Conservation (phyloP, 768 basidiomycete species). For the Gymnopilus dilepis region DNA sequence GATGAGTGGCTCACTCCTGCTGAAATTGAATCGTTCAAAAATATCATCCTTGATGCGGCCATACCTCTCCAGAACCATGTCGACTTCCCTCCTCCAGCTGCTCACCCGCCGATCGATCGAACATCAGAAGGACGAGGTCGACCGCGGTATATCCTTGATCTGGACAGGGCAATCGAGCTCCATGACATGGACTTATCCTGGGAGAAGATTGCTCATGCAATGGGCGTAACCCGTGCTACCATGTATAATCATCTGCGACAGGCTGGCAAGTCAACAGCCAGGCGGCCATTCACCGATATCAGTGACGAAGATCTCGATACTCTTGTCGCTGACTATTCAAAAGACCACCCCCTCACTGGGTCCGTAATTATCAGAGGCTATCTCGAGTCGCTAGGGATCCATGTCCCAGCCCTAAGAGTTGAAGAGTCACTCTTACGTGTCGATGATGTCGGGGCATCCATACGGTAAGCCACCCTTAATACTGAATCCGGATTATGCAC, state of each 20-base stretch:
- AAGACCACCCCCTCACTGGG: constrained; percentile 32
- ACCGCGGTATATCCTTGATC: constrained; percentile 26
- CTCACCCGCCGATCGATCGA: not conserved
- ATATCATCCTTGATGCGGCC: not conserved
- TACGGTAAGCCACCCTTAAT: constrained; percentile 22
- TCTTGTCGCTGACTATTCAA: constrained; percentile 21
- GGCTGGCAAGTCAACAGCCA: constrained; percentile 18
- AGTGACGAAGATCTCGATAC: constrained; percentile 28
- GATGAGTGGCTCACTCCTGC: constrained; percentile 8
- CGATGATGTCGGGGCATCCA: constrained; percentile 34
- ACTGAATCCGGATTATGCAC: not conserved
- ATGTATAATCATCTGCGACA: constrained; percentile 25
- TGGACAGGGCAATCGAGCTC: constrained; percentile 24
- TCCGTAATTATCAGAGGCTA: constrained; percentile 34
- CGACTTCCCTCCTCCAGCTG: constrained; percentile 1
- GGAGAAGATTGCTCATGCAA: constrained; percentile 27
- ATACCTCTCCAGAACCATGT: constrained; percentile 9
- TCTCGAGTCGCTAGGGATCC: constrained; percentile 28
- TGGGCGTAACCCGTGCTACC: constrained; percentile 25
- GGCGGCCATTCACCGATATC: constrained; percentile 21
- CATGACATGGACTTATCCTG: constrained; percentile 33
- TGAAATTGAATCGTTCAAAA: not conserved
- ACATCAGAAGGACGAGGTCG: constrained; percentile 17
- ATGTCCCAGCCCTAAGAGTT: constrained; percentile 30
- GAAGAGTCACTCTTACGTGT: constrained; percentile 32